Conservation (phyloP, 192 early-diverging fungal species). For the Podila epicladia region DNA sequence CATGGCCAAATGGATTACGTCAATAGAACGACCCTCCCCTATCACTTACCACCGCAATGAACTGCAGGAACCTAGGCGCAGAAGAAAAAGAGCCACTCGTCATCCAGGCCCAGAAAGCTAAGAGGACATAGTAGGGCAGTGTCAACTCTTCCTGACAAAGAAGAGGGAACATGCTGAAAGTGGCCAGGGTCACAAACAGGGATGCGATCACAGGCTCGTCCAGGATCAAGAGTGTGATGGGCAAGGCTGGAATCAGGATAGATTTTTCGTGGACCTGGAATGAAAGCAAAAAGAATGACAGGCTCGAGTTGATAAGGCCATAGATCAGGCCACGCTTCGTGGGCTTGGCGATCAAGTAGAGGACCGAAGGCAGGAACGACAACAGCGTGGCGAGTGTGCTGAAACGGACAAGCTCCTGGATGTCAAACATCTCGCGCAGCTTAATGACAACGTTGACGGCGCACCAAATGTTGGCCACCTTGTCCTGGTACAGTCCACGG, state of each 20-base stretch:
- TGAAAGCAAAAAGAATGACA: conserved; percentile 95
- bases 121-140: conserved; percentile 75
- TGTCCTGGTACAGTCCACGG: conserved; percentile 97
- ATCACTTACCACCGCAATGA: conserved; percentile 38
- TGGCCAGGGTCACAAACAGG: conserved; percentile 82
- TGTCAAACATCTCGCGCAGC: conserved; percentile 71
- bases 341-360: conserved; percentile 72
- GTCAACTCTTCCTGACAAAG: conserved; percentile 78
- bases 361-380: conserved; percentile 76
- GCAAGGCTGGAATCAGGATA: conserved; percentile 86
- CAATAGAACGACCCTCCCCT: no score
- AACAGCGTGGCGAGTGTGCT: conserved; percentile 75
- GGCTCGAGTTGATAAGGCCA: conserved; percentile 75
- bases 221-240: conserved; percentile 76
- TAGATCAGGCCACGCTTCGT: conserved; percentile 70
- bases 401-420: conserved; percentile 69
- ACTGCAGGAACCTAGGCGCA: conserved; percentile 15
- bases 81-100: conserved; percentile 16
- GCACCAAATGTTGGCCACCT: conserved; percentile 99
- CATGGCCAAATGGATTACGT: not conserved
- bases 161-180: conserved; percentile 88
- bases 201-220: conserved; percentile 70
- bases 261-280: conserved; percentile 99
- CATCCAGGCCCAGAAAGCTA: conserved; percentile 83
- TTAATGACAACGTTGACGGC: conserved; percentile 88